Evolutionary conservation across 228 moss, liverwort and hornwort genomes (phyloP), one percentile per base, ranked within the genome.

Genomic region (Sphagnum magellanicum): DNA sequence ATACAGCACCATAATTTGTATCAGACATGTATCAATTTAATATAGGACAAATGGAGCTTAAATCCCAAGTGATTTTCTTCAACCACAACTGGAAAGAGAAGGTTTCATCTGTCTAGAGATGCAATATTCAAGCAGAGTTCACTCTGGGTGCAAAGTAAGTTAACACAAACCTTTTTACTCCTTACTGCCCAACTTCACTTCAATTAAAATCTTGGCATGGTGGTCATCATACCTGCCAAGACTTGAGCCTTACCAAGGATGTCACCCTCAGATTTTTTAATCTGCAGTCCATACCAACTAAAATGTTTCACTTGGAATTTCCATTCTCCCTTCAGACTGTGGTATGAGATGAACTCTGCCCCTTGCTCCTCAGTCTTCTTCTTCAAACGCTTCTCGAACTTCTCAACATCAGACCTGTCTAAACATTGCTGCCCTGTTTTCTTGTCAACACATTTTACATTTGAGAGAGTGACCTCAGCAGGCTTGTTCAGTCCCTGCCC

Each of bases 321-420:
- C 85, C 85, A 85, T 69, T 89, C 82, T 68, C 85, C 82, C 53
- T 77, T 85, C 8, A 71, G 48, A 4, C 76, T 77, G 51, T 89
- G 76, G 48, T 78, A 89, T 8, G 82, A 76, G 49, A 83, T 71
- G 64, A 89, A 85, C 8, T 86, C 81, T n/a, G 89, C 89, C 16
- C 81, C 86, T 62, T 89, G 89, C 59, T 89, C 89, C 71, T 89
- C 83, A 4, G 89, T 89, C 69, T 89, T 89, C 46, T 76, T 86
- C 65, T 78, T 89, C 69, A 89, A 51, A 52, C 81, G 72, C 63
- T 81, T 89, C 64, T 89, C 85, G 70, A 89, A 85, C 64, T 79
- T 89, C 14, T 89, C 89, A 48, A 79, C 75, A 51, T 89, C 89
- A 14, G 81, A 69, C 10, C 89, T 86, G 60, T 85, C 89, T 4